These are phyloP conservation scores for Moelleriella libera DNA, from an alignment of 2,329 filamentous ascomycete genomes.

Conservation along the genomic window DNA sequence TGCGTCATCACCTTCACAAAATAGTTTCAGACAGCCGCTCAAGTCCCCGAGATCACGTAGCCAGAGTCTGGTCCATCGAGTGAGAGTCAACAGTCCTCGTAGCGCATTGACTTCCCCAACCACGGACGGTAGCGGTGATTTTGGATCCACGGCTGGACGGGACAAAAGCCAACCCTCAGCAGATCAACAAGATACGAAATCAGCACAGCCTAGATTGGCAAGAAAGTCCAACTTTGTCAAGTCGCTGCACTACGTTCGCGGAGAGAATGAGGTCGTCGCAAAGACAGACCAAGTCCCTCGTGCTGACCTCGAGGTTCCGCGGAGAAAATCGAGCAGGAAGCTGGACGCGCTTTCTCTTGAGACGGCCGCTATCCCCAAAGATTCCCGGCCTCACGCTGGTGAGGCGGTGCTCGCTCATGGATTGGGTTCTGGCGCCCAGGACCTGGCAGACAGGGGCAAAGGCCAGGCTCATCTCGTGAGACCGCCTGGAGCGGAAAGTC, in stretches of 20 bases:
- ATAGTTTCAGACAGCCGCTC: conserved; percentile 6
- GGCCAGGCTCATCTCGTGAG: neutral
- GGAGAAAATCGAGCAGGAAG: conserved; percentile 7
- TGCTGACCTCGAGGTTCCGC: conserved; percentile 3
- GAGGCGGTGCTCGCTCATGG: too few relatives aligned
- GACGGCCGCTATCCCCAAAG: too few relatives aligned
- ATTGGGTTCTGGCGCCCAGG: too few relatives aligned
- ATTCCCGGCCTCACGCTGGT: too few relatives aligned
- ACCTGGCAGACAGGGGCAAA: neutral
- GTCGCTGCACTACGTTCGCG: neutral
- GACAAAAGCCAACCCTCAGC: neutral
- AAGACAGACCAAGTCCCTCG: neutral
- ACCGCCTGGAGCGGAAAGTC: neutral
- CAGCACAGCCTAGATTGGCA: neutral
- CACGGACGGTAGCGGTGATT: conserved; percentile 5
- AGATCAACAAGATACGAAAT: neutral
- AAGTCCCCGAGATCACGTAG: conserved; percentile 5
- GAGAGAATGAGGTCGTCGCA: neutral
- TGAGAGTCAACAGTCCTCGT: neutral
- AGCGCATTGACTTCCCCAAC: conserved; percentile 1
- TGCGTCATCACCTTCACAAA: conserved; percentile 6
- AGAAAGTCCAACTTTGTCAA: neutral
- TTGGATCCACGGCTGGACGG: neutral
- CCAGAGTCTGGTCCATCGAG: conserved; percentile 1
- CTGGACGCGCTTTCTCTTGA: neutral